Conservation (phyloP, 2,329 filamentous ascomycete species). For the Penicillium sp. region DNA sequence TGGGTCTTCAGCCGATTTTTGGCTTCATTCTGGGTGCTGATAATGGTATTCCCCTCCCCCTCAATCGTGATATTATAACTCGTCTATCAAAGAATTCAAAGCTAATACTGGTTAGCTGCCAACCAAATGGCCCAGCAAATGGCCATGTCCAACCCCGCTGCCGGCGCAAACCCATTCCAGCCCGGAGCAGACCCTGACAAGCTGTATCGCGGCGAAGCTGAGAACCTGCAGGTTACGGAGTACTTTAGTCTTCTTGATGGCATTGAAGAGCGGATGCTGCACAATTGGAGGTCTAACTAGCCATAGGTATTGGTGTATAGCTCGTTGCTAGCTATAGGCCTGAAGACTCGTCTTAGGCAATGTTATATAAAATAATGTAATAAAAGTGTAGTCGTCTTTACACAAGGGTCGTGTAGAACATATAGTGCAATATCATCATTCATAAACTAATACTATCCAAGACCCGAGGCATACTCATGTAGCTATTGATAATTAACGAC, state of each 20-base stretch:
- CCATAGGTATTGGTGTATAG: conserved; percentile 10
- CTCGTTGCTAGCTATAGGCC: background rate
- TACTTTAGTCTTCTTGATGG: conserved; percentile 88
- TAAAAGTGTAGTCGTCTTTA: too few relatives aligned
- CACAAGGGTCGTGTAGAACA: too few relatives aligned
- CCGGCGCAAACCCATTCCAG: conserved; percentile 69
- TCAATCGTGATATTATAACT: background rate
- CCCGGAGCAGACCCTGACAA: conserved; percentile 94
- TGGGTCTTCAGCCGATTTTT: conserved; percentile 94
- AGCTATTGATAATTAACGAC: conserved; percentile 51
- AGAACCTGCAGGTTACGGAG: conserved; percentile 92
- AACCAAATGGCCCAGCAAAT: conserved; percentile 86
- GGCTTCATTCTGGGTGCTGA: conserved; percentile 95
- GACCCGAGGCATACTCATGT: background rate
- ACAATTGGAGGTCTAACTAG: conserved; percentile 32
- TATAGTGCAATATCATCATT: background rate
- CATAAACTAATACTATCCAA: background rate
- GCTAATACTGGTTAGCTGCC: conserved; percentile 57
- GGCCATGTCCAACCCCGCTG: conserved; percentile 68
- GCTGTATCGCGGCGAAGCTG: conserved; percentile 84
- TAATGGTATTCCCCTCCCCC: conserved; percentile 66
- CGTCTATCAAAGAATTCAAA: background rate
- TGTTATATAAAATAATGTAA: background rate
- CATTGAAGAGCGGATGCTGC: conserved; percentile 78
- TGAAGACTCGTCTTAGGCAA: background rate